Base-by-base conservation (phyloP, 176 grass and related monocot genomes). In the Paspalum vaginatum region DNA sequence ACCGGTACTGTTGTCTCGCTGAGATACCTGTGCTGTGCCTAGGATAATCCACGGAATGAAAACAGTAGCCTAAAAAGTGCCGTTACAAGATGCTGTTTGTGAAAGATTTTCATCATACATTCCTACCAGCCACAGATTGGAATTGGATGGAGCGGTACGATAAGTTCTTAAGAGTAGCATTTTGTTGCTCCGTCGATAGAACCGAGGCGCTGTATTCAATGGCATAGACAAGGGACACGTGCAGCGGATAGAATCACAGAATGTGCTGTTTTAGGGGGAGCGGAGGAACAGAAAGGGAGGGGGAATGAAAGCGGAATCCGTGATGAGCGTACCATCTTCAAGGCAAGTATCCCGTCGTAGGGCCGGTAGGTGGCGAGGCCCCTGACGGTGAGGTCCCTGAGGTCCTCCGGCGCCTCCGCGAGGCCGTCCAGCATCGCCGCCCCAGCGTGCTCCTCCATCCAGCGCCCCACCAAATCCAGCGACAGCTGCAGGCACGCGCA, bases 351-450 rank as follows among this genome's bases (percentile, higher is more conserved):
- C 70, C 96, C 96, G 60, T 99, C 92, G 45, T 85, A 65, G 18
- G 96, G 92, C 78, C 86, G 92, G 86, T 99, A 99, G 39, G 84
- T 88, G 47, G 90, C 90, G 59, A 95, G 88, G 63, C 92, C 92
- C 46, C 90, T 88, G 75, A 98, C 87, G 75, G 74, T 93, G 52
- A 95, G 88, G 44, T 88, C 75, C 69, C 68, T 62, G 15, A 59
- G 68, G 25, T 85, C 87, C 53, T 67, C 78, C 40, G 75, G 24
- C 5, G 17, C 83, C 65, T 56, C 73, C 78, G 65, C 26, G 13
- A 72, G 47, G 68, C 74, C 84, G 17, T 79, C 60, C 62, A 78
- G 68, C 69, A 89, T 38, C 49, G 90, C 86, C 58, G 68, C 74
- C 26, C 78, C 79, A 6, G 85, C 88, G 68, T 94, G 79, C 72